Conservation (phyloP, 345 rosid genomes). For the Cochlearia excelsa region DNA sequence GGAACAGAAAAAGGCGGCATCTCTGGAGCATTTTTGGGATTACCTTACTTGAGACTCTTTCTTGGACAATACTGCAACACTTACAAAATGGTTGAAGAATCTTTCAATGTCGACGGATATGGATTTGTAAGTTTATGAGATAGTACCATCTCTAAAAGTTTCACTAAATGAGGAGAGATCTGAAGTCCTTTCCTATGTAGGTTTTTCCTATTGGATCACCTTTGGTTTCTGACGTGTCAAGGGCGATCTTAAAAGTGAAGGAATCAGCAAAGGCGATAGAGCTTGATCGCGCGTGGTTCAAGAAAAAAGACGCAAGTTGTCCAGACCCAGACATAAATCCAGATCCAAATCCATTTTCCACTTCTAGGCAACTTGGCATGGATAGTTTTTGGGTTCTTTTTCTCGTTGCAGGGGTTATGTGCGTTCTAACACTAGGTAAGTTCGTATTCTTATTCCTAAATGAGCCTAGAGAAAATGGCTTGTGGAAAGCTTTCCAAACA, state of each 20-base stretch:
- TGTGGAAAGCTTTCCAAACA: too few relatives aligned
- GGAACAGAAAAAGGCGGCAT: slow-evolving; percentile 43
- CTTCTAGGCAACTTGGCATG: slow-evolving; percentile 39
- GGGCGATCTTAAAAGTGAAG: slow-evolving; percentile 41
- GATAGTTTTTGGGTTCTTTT: slow-evolving; percentile 50
- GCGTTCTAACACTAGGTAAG: slow-evolving; percentile 31
- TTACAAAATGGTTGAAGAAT: slow-evolving; percentile 42
- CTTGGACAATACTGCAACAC: slow-evolving; percentile 42
- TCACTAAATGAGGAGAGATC: not conserved
- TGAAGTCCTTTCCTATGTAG: slow-evolving; percentile 5
- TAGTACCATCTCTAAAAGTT: too few relatives aligned
- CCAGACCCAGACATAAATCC: slow-evolving; percentile 30
- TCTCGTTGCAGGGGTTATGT: slow-evolving; percentile 32
- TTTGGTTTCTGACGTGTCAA: slow-evolving; percentile 44
- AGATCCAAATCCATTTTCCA: slow-evolving; percentile 19
- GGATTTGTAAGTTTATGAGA: slow-evolving; percentile 47
- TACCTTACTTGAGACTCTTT: slow-evolving; percentile 38
- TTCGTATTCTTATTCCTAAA: too few relatives aligned
- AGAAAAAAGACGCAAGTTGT: slow-evolving; percentile 22
- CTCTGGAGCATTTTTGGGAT: slow-evolving; percentile 41
- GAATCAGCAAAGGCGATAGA: slow-evolving; percentile 35
- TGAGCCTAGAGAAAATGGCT: too few relatives aligned
- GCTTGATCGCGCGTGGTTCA: slow-evolving; percentile 36
- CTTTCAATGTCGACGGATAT: slow-evolving; percentile 38
- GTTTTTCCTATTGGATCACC: slow-evolving; percentile 49